A percentile compares a stretch with the other conserved stretches of the same genome.
Evolutionary conservation across 2,329 filamentous ascomycete genomes (phyloP).

Genomic region (Fusarium kyushuense): DNA sequence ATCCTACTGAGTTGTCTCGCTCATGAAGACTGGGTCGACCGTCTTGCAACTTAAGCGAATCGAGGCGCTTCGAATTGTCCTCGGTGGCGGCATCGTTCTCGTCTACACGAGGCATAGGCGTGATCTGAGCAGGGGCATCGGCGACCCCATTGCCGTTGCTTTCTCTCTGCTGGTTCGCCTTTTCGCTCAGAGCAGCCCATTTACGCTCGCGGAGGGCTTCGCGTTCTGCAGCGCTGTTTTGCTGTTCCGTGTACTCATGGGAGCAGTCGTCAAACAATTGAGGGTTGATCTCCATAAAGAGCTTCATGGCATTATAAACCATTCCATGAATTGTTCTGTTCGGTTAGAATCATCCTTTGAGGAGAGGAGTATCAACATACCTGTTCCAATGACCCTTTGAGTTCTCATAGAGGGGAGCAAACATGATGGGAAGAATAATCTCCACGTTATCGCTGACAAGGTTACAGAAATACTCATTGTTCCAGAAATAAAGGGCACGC

Average conservation of each 20-base stretch:
- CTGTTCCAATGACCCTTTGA: constrained; percentile 99
- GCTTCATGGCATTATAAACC: constrained; percentile 99
- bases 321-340: constrained; percentile 96
- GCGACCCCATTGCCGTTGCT: constrained; percentile 49
- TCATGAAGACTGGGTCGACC: constrained; percentile 69
- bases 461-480: constrained; percentile 99
- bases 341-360: constrained; percentile 11
- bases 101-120: constrained; percentile 67
- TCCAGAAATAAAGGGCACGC: constrained; percentile 98
- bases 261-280: constrained; percentile 99
- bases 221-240: constrained; percentile 89
- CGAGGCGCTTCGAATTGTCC: constrained; percentile 86
- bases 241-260: constrained; percentile 96
- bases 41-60: constrained; percentile 91
- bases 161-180: constrained; percentile 77
- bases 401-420: constrained; percentile 97
- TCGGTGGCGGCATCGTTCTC: constrained; percentile 84
- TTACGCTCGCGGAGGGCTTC: constrained; percentile 85
- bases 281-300: constrained; percentile 99
- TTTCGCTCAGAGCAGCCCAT: constrained; percentile 87
- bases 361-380: constrained; percentile 62
- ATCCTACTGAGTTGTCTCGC: constrained; percentile 70
- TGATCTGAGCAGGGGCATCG: constrained; percentile 55
- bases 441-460: constrained; percentile 99
- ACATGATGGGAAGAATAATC: constrained; percentile 99